Conservation (phyloP, 164 flowering plant genomes). For the Warburgia ugandensis region DNA sequence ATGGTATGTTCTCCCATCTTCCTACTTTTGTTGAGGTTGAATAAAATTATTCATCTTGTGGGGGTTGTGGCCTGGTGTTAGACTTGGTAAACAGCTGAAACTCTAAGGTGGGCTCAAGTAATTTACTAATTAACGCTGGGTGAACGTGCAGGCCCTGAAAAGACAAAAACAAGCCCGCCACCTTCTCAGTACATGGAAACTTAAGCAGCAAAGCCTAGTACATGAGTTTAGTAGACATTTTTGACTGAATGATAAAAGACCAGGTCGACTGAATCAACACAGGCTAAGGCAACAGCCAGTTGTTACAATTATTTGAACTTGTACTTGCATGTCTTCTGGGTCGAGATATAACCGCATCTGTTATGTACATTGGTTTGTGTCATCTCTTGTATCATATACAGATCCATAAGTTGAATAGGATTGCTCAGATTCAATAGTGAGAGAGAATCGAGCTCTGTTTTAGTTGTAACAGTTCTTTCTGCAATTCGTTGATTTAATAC, state of each 20-base stretch:
- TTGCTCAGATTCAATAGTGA: background rate
- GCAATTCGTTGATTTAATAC: background rate
- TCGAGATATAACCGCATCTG: too few species aligned
- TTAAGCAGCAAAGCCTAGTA: conserved; percentile 8
- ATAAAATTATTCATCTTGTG: too few species aligned
- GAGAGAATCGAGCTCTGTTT: too few species aligned
- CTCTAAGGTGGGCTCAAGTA: background rate
- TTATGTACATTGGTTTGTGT: background rate
- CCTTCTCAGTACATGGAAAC: conserved; percentile 76
- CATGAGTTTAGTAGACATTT: background rate
- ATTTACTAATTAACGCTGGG: background rate
- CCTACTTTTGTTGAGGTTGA: background rate
- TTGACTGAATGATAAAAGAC: background rate
- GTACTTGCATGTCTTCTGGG: conserved; percentile 3
- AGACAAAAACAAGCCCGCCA: conserved; percentile 81
- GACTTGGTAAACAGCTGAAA: too few species aligned
- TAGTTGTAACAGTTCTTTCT: background rate
- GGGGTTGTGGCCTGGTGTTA: too few species aligned
- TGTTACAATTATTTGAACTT: conserved; percentile 10
- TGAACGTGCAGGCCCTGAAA: conserved; percentile 54
- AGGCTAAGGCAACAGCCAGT: conserved; percentile 8
- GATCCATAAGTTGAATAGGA: conserved; percentile 1
- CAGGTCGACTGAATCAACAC: background rate
- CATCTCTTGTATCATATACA: conserved; percentile 13
- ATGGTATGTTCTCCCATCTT: conserved; percentile 33